Conservation (phyloP, 78 protist species). For the Dictyostelium firmibasis region DNA sequence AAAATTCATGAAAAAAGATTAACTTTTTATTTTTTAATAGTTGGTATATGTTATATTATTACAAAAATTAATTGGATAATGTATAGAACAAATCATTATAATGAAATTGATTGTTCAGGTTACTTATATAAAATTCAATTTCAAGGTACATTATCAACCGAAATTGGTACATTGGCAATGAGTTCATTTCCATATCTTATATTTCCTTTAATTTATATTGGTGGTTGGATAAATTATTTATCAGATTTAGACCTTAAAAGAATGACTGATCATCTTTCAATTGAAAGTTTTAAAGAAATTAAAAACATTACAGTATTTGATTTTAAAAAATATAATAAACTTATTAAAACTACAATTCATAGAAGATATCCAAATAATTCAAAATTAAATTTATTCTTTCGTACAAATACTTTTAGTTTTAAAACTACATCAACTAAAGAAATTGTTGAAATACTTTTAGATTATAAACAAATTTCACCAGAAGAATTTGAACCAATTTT, state of each 20-base stretch:
- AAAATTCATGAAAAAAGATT: neutral
- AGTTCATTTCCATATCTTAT: neutral
- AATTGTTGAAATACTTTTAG: neutral
- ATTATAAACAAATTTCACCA: neutral
- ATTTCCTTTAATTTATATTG: neutral
- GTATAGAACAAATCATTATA: neutral
- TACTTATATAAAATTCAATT: neutral
- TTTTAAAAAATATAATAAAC: neutral
- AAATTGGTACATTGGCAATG: neutral
- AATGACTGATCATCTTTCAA: neutral
- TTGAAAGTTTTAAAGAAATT: neutral
- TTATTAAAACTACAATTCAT: neutral
- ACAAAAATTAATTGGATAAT: neutral
- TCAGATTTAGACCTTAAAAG: neutral
- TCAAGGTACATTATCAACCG: neutral
- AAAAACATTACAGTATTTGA: neutral
- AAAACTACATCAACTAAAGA: neutral
- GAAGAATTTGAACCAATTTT: neutral
- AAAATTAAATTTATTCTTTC: neutral
- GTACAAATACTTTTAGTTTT: neutral
- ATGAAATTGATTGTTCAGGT: neutral
- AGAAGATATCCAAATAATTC: neutral
- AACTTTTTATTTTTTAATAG: neutral
- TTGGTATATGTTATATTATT: neutral
- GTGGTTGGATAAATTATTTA: neutral